phyloP scores from a whole-genome alignment of 2,329 filamentous ascomycete species.

The Dactylellina drechsleri region DNA sequence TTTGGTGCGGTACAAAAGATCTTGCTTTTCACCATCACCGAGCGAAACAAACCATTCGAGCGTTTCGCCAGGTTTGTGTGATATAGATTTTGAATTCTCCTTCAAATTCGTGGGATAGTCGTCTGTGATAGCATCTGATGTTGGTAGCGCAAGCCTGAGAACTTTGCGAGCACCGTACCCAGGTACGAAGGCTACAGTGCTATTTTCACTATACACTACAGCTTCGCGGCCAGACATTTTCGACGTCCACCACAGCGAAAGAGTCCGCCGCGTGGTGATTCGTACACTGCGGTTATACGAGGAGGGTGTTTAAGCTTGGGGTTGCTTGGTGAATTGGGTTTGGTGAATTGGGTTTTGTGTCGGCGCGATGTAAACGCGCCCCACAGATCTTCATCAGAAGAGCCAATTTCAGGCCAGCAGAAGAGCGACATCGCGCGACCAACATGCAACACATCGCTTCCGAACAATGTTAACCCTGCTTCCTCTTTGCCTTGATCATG shows the following conservation, averaged over 20 bases:
- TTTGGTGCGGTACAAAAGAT: slow-evolving; percentile 15
- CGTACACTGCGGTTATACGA: too few species aligned
- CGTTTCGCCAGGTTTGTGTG: slow-evolving; percentile 26
- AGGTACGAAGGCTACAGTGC: slow-evolving; percentile 4
- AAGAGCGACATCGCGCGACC: too few species aligned
- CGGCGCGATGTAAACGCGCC: too few species aligned
- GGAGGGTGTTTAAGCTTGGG: too few species aligned
- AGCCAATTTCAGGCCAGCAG: too few species aligned
- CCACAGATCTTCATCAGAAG: too few species aligned
- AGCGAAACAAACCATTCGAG: slow-evolving; percentile 31
- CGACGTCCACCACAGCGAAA: slow-evolving; percentile 3
- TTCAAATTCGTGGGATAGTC: slow-evolving; percentile 24
- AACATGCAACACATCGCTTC: too few species aligned
- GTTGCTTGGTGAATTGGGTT: too few species aligned
- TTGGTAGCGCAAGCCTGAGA: slow-evolving; percentile 4
- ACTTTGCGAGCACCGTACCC: slow-evolving; percentile 11
- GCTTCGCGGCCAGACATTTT: too few species aligned
- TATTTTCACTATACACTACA: slow-evolving; percentile 28
- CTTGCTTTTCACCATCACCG: background rate
- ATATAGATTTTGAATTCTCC: slow-evolving; percentile 4
- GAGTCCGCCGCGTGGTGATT: background rate
- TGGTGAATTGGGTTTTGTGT: too few species aligned
- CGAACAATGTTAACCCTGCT: too few species aligned
- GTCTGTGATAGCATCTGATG: slow-evolving; percentile 9
- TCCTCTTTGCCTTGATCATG: too few species aligned